Conservation (phyloP, 176 grass and related monocot species). For the Paspalum notatum region DNA sequence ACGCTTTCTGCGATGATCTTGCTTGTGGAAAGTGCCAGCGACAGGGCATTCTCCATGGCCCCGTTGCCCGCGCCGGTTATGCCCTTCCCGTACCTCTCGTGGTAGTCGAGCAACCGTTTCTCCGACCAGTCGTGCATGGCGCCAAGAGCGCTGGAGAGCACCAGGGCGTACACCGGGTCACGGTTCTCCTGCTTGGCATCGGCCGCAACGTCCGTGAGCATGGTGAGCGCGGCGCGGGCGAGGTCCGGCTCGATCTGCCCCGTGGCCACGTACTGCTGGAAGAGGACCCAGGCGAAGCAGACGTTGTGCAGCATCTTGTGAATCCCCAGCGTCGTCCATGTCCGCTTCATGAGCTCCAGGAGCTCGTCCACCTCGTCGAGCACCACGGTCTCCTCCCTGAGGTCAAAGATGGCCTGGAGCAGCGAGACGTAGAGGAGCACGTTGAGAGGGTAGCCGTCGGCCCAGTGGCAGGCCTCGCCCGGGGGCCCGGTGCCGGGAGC, state of each 20-base stretch:
- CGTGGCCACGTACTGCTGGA: conserved; percentile 81
- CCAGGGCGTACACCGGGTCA: conserved; percentile 52
- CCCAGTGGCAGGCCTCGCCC: conserved; percentile 76
- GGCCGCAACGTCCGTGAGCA: conserved; percentile 67
- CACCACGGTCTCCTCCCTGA: conserved; percentile 70
- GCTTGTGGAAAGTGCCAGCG: conserved; percentile 50
- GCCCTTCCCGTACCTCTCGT: conserved; percentile 66
- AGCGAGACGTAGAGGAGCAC: conserved; percentile 80
- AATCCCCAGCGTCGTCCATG: conserved; percentile 74
- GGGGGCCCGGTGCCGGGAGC: not conserved
- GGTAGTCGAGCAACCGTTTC: conserved; percentile 77
- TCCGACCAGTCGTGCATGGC: conserved; percentile 82
- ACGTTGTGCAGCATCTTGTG: conserved; percentile 66
- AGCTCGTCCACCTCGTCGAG: conserved; percentile 94
- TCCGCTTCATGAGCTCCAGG: conserved; percentile 82
- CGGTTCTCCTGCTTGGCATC: conserved; percentile 61
- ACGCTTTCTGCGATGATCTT: conserved; percentile 60
- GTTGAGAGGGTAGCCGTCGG: conserved; percentile 82
- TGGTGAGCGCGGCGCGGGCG: conserved; percentile 50
- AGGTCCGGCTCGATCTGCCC: conserved; percentile 74
- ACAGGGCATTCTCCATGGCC: conserved; percentile 61
- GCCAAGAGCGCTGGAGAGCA: conserved; percentile 49
- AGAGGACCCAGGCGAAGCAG: conserved; percentile 83
- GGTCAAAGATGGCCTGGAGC: conserved; percentile 74
- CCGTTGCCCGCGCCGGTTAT: not conserved